Evolutionary conservation across 305 asterid species (phyloP).

Genomic region (Rubia tinctorum): DNA sequence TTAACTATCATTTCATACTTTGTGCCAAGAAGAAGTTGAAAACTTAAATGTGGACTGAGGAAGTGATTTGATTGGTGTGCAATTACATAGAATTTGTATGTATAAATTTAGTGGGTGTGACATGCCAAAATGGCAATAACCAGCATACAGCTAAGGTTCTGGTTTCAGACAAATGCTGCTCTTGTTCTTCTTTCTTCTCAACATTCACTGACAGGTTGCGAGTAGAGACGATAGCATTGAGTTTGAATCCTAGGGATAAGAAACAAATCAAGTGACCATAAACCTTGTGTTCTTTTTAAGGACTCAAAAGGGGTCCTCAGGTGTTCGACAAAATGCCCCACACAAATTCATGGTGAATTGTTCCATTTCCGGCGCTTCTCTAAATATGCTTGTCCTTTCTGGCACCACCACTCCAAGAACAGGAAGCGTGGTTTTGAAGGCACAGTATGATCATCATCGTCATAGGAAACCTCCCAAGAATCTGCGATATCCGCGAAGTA

Average conservation of each 20-base stretch:
- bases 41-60: no score
- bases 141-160: no score
- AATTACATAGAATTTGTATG: no score
- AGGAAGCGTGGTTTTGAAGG: conserved; percentile 32
- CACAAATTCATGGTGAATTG: conserved; percentile 19
- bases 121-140: no score
- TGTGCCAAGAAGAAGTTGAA: no score
- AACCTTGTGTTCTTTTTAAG: not conserved
- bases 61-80: no score
- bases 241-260: not conserved
- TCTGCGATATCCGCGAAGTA: conserved; percentile 55
- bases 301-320: conserved; percentile 6
- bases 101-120: no score
- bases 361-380: conserved; percentile 1
- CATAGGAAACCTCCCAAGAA: conserved; percentile 53
- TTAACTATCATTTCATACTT: no score
- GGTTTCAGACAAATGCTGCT: no score
- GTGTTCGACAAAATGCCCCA: conserved; percentile 50
- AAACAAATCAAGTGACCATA: not conserved
- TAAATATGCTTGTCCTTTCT: not conserved
- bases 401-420: conserved; percentile 12
- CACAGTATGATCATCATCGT: conserved; percentile 23
- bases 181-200: not conserved
- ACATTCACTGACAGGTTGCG: not conserved
- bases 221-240: not conserved